A percentile compares a stretch with the other conserved stretches of the same genome.
Evolutionary conservation across 164 flowering plant genomes (phyloP).

Genomic region (Vitis cinerea): DNA sequence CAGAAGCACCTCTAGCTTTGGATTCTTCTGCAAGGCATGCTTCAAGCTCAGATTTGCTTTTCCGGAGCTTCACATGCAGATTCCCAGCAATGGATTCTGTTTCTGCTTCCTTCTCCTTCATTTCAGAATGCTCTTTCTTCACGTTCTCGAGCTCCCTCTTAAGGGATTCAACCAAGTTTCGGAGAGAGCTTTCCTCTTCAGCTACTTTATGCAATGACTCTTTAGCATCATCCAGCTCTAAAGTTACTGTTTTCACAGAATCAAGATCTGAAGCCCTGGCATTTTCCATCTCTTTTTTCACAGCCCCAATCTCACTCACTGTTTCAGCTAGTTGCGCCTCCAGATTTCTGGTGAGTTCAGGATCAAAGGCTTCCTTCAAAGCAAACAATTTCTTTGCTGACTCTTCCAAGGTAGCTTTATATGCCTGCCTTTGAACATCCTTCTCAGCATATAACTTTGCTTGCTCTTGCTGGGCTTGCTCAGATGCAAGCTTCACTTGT

Average conservation of each 20-base stretch:
- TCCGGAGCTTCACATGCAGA: conserved; percentile 71
- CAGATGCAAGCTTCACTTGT: conserved; percentile 61
- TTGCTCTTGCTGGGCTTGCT: conserved; percentile 64
- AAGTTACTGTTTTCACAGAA: conserved; percentile 55
- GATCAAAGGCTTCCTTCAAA: conserved; percentile 57
- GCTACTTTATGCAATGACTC: conserved; percentile 67
- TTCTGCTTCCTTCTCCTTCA: conserved; percentile 80
- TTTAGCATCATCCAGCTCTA: conserved; percentile 80
- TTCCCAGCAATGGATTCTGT: conserved; percentile 72
- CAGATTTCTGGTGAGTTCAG: conserved; percentile 42
- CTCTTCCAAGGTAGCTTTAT: conserved; percentile 57
- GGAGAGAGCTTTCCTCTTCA: conserved; percentile 70
- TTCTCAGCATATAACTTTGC: conserved; percentile 56
- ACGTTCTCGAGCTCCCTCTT: conserved; percentile 68
- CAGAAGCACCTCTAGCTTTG: conserved; percentile 54
- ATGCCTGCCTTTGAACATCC: conserved; percentile 47
- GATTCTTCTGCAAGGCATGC: conserved; percentile 56
- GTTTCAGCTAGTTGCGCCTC: conserved; percentile 56
- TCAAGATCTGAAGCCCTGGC: conserved; percentile 66
- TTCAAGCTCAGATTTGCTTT: conserved; percentile 71
- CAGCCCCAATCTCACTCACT: conserved; percentile 38
- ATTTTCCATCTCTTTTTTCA: conserved; percentile 58
- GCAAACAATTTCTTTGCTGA: conserved; percentile 49
- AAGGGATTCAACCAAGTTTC: conserved; percentile 61
- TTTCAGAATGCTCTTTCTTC: conserved; percentile 69